Evolutionary conservation across 2,329 filamentous ascomycete species (phyloP).

Genomic region (Aspergillus sp.): DNA sequence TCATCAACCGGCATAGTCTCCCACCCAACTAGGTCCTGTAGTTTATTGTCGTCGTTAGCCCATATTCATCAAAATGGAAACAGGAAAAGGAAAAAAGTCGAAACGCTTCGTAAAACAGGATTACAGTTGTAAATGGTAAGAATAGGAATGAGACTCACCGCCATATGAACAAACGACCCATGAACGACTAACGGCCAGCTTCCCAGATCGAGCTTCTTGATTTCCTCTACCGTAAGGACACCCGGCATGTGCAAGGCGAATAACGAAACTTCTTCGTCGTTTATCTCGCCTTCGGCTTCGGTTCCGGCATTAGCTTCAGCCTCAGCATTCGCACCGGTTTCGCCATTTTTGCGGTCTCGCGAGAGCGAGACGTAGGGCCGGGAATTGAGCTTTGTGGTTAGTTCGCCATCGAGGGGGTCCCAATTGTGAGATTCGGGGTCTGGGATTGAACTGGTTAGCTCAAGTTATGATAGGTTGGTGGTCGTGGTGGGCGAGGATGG

Average conservation of each 20-base stretch:
- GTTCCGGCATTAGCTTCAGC: background rate
- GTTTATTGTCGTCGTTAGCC: background rate
- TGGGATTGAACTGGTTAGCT: slow-evolving; percentile 17
- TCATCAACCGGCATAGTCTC: slow-evolving; percentile 43
- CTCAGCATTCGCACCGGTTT: background rate
- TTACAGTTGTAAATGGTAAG: background rate
- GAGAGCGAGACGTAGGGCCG: slow-evolving; percentile 48
- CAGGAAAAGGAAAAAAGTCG: background rate
- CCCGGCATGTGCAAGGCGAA: slow-evolving; percentile 50
- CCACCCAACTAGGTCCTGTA: slow-evolving; percentile 49
- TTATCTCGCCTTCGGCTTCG: slow-evolving; percentile 24
- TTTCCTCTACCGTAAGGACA: slow-evolving; percentile 43
- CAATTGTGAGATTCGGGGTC: slow-evolving; percentile 49
- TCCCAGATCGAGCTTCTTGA: slow-evolving; percentile 44
- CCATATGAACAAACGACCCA: slow-evolving; percentile 44
- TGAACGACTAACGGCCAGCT: slow-evolving; percentile 46
- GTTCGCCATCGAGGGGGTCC: slow-evolving; percentile 45
- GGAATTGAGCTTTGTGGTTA: slow-evolving; percentile 42
- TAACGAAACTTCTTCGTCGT: slow-evolving; percentile 45
- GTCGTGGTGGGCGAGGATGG: background rate
- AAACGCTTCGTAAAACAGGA: no score
- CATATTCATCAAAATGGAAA: background rate
- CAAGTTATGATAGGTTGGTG: background rate
- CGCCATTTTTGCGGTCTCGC: slow-evolving; percentile 25
- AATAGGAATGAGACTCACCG: slow-evolving; percentile 28